A percentile compares a stretch with the other conserved stretches of the same genome.
phyloP scores from a whole-genome alignment of 2,329 filamentous ascomycete species.

The Aspergillus eucalypticola region DNA sequence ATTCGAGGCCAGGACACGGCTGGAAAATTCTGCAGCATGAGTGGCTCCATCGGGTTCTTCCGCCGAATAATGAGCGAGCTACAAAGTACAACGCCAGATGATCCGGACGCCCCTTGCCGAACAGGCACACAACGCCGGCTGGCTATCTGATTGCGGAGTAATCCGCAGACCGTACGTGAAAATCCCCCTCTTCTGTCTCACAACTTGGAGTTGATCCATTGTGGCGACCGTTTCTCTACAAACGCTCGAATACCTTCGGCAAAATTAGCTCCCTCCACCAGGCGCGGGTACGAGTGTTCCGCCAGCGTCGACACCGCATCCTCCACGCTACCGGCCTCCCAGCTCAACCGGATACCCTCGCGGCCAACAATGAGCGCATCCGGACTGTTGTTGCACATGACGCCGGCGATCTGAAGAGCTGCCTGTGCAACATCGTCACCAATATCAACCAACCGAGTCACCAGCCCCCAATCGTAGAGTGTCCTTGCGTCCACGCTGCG shows the following conservation, averaged over 20 bases:
- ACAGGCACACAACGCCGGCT: not conserved
- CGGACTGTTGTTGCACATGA: conserved; percentile 66
- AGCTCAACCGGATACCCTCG: conserved; percentile 68
- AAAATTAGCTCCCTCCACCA: conserved; percentile 69
- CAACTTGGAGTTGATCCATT: conserved; percentile 52
- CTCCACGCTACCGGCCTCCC: conserved; percentile 68
- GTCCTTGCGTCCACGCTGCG: conserved; percentile 63
- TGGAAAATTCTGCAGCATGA: not conserved
- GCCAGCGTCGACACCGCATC: conserved; percentile 59
- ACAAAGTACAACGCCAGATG: not conserved
- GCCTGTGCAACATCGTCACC: conserved; percentile 42
- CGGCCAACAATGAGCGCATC: conserved; percentile 71
- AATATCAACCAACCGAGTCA: conserved; percentile 63
- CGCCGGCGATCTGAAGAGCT: conserved; percentile 56
- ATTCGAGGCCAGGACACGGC: not conserved
- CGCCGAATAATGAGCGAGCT: not conserved
- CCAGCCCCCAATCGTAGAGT: conserved; percentile 61
- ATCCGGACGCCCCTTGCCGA: not conserved
- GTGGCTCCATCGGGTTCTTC: not conserved
- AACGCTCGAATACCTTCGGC: conserved; percentile 72
- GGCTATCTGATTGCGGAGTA: not conserved
- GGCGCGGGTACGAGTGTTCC: conserved; percentile 58
- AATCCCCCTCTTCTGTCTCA: conserved; percentile 12
- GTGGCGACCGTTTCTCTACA: conserved; percentile 69
- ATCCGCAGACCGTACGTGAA: too few relatives aligned